Evolutionary conservation across 2,329 filamentous ascomycete genomes (phyloP).

Genomic region (Aspergillus sclerotialis): DNA sequence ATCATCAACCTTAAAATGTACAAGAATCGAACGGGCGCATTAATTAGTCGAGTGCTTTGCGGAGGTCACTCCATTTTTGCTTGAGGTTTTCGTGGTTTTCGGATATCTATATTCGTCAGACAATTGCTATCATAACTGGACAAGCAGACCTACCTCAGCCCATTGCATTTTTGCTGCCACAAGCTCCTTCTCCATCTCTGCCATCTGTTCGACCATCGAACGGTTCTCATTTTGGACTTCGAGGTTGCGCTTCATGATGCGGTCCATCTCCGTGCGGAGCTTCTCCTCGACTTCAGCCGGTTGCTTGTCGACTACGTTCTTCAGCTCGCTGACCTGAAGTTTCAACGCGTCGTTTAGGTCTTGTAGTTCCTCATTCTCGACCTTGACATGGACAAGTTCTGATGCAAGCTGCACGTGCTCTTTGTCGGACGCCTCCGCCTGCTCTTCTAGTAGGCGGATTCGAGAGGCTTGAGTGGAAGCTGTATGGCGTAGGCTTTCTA

Average conservation of each 20-base stretch:
- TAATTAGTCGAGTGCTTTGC: slow-evolving; percentile 45
- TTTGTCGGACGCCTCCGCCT: slow-evolving; percentile 77
- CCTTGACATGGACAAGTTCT: slow-evolving; percentile 83
- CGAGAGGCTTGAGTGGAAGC: slow-evolving; percentile 64
- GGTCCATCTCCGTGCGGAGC: slow-evolving; percentile 78
- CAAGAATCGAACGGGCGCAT: slow-evolving; percentile 2
- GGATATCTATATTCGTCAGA: slow-evolving; percentile 52
- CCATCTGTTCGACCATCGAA: slow-evolving; percentile 78
- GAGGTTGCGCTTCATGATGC: slow-evolving; percentile 83
- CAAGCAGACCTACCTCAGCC: slow-evolving; percentile 86
- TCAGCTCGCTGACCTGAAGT: slow-evolving; percentile 77
- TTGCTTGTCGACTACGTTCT: slow-evolving; percentile 80
- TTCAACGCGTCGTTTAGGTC: slow-evolving; percentile 86
- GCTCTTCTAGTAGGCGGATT: slow-evolving; percentile 79
- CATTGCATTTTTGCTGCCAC: slow-evolving; percentile 92
- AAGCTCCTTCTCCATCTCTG: slow-evolving; percentile 84
- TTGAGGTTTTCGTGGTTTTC: slow-evolving; percentile 61
- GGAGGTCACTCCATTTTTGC: slow-evolving; percentile 70
- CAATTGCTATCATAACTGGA: not conserved
- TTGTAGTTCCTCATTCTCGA: slow-evolving; percentile 81
- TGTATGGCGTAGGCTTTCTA: slow-evolving; percentile 63
- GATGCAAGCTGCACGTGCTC: slow-evolving; percentile 90
- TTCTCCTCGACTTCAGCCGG: slow-evolving; percentile 78
- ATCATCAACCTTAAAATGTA: slow-evolving; percentile 6
- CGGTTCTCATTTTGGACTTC: slow-evolving; percentile 93